Percentiles rank a stretch among this genome's conserved stretches.
Conservation (phyloP, 2,329 filamentous ascomycete genomes). For the Bipolaris gigantea region DNA sequence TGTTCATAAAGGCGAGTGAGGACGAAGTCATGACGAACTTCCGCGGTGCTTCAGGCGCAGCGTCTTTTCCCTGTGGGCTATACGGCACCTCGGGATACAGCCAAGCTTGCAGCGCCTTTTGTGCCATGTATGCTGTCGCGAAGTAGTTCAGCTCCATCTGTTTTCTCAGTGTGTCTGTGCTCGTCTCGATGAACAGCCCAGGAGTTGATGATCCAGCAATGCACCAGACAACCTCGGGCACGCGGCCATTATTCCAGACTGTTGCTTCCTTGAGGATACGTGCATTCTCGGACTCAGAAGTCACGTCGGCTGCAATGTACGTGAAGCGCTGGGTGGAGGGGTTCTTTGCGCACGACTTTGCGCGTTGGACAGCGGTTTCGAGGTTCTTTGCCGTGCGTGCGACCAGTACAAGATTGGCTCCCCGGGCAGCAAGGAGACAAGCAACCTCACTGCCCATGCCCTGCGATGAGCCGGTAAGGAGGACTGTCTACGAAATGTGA, state of each 20-base stretch:
- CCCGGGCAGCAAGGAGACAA: constrained; percentile 74
- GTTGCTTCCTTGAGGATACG: constrained; percentile 72
- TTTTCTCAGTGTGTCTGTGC: constrained; percentile 65
- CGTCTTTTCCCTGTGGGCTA: constrained; percentile 36
- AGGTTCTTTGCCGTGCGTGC: constrained; percentile 78
- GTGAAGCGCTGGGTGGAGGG: constrained; percentile 74
- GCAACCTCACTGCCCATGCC: constrained; percentile 84
- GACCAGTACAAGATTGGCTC: constrained; percentile 84
- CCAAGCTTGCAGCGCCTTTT: constrained; percentile 77
- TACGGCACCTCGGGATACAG: constrained; percentile 51
- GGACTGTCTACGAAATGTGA: constrained; percentile 66
- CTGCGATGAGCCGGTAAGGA: constrained; percentile 90
- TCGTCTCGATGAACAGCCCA: constrained; percentile 74
- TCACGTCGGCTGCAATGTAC: constrained; percentile 81
- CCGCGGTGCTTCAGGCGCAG: constrained; percentile 50
- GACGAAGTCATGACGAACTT: constrained; percentile 91
- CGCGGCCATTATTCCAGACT: constrained; percentile 72
- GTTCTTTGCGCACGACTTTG: constrained; percentile 68
- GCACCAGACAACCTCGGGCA: constrained; percentile 89
- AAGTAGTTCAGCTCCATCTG: constrained; percentile 96
- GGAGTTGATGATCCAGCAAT: constrained; percentile 76
- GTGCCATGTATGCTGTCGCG: constrained; percentile 81
- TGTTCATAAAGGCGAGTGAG: constrained; percentile 70
- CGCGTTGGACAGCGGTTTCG: constrained; percentile 65
- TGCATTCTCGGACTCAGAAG: constrained; percentile 67